Evolutionary conservation across 139 green algal species (phyloP).

Genomic region (Edaphochlamys debaryana): DNA sequence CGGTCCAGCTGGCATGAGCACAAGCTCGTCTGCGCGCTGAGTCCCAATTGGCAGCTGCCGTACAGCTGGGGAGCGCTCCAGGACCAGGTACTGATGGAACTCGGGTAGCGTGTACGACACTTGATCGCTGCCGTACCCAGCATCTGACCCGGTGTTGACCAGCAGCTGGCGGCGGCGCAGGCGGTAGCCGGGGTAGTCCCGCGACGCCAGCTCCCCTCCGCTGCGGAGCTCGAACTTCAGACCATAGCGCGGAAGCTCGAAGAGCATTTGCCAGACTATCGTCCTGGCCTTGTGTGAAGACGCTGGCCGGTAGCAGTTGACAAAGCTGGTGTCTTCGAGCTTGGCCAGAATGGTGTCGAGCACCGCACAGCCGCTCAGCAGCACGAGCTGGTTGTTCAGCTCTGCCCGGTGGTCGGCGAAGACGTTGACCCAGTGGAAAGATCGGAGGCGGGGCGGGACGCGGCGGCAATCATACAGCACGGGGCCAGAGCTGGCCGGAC

Average conservation of each 20-base stretch:
- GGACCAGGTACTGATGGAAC: constrained; percentile 63
- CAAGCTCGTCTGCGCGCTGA: constrained; percentile 1
- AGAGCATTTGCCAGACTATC: no score
- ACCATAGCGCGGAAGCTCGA: no score
- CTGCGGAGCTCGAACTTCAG: not conserved
- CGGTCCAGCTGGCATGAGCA: constrained; percentile 44
- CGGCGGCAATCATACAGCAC: constrained; percentile 1
- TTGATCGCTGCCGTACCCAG: not conserved
- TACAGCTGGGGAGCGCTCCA: constrained; percentile 25
- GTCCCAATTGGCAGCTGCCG: not conserved
- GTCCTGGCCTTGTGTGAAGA: no score
- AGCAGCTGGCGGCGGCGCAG: constrained; percentile 20
- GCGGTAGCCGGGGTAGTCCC: constrained; percentile 42
- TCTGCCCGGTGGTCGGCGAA: not conserved
- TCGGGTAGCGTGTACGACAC: constrained; percentile 56
- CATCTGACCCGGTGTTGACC: not conserved
- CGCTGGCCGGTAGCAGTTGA: constrained; percentile 58
- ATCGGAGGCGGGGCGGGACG: constrained; percentile 13
- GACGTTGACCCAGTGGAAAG: not conserved
- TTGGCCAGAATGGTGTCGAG: constrained; percentile 46
- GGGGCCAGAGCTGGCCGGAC: not conserved
- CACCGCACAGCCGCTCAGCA: not conserved
- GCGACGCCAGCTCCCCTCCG: not conserved
- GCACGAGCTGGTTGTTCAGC: constrained; percentile 45
- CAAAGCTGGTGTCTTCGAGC: constrained; percentile 51